Evolutionary conservation across 2,329 filamentous ascomycete species (phyloP), one percentile per base, ranked within the genome.

Genomic region (Fusarium pseudoanthophilum): DNA sequence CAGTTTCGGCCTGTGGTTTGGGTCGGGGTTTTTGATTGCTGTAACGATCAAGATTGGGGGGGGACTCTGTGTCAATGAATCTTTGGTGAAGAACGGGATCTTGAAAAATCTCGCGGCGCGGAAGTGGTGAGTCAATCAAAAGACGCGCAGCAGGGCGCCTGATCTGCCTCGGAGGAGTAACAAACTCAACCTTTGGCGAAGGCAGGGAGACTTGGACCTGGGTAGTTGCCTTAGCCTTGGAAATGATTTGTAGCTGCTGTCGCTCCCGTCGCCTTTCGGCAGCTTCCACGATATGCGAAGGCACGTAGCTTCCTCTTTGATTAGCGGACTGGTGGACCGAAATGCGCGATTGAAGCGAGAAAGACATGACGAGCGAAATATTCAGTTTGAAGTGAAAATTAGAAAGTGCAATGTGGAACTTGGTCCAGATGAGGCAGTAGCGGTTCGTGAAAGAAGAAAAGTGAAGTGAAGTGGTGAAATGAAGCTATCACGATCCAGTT

Each of bases 61-160:
- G 60, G 46, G 65, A 72, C 24, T 61, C 48, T 14, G 62, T 72
- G 21, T 39, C 39, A 42, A 65, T 58, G 39, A 71, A 71, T 56
- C 52, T 56, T 37, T 59, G 46, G 30, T 45, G 59, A 40, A 64
- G 55, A 52, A 39, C 26, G 13, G 68, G 45, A 49, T 72, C 69
- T 39, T 60, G 36, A n/a, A 72, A 61, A n/a, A 61, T 65, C 30
- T 68, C 64, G 39, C 59, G 24, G 34, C 63, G 60, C 28, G 53
- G 63, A 40, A 67, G 48, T 21, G 69, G 71, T 26, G 71, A 73
- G 42, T 76, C 64, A 34, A 68, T 60, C 40, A 74, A 49, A 20
- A 71, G 62, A 39, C 59, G 65, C 11, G n/a, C 55, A 37, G 62
- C 59, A 21, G 66, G 69, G 18, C 69, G 63, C n/a, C 53, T 42